Base-by-base conservation (phyloP, 805 yeast genomes). In the Ogataea nonfermentans region DNA sequence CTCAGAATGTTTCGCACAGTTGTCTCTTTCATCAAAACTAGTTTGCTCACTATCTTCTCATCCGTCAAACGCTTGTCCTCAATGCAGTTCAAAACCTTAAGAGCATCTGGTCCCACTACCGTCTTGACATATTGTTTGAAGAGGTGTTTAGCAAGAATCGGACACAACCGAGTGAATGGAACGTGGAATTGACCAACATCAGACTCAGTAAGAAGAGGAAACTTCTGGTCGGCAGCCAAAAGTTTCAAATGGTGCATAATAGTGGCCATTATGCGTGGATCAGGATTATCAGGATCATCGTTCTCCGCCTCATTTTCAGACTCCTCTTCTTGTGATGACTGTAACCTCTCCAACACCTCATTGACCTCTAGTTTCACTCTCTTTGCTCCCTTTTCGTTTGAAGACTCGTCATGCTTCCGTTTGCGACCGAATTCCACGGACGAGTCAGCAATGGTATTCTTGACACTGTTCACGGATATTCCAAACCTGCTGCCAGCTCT, bases 1-100 rank as follows among this genome's bases (percentile, higher is more conserved):
- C 83, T 76, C 30, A 89, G 65, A 30, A 83, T 79, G 27, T 81
- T 78, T 41, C 96, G 72, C 7, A 89, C 84, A 25, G 80, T 84
- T 44, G 76, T 77, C 43, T 88, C 95, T 48, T 78, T 85, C 62
- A 93, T 71, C 37, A 93, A 64, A 2, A 93, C 91, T 11, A 76
- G 61, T 37, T 84, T 81, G 26, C 88, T 78, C 35, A 93, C 74
- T 13, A 81, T 70, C 55, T 91, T 90, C 55, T 93, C 99, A 47
- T 95, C 95, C 7, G 84, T 82, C 32, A 88, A 69, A 47, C 79
- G 78, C 52, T 78, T 70, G 8, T 73, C 73, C 41, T 85, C 78
- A 23, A 93, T 73, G 51, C 95, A 84, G 47, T 95, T 79, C 44
- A 91, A 64, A 2, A 93, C 70, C 38, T 96, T 73, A 40, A 84